Evolutionary conservation across 116 monocot genomes (phyloP).

Genomic region (Zostera marina): DNA sequence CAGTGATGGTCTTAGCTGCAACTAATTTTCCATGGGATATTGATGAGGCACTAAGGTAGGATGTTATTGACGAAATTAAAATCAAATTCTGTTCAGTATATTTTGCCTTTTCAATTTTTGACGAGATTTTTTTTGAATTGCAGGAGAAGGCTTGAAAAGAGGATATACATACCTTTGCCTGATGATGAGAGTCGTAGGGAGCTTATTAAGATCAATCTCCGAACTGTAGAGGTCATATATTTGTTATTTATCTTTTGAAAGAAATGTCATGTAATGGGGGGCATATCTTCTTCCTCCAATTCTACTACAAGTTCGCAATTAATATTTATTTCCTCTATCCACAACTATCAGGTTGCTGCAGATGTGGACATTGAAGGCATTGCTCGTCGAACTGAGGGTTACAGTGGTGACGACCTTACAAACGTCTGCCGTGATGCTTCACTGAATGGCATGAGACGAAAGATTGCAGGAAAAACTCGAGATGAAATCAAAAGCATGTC

Average conservation of each 20-base stretch:
- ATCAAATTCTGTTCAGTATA: neutral
- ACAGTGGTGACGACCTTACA: constrained; percentile 94
- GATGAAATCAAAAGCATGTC: constrained; percentile 98
- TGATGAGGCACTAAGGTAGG: constrained; percentile 88
- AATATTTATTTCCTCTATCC: neutral
- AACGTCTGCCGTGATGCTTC: constrained; percentile 92
- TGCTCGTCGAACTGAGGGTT: constrained; percentile 75
- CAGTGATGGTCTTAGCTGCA: constrained; percentile 96
- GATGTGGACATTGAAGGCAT: constrained; percentile 89
- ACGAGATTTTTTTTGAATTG: constrained; percentile 4
- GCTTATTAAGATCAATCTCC: constrained; percentile 81
- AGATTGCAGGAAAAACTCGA: constrained; percentile 90
- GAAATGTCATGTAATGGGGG: neutral
- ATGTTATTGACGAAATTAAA: neutral
- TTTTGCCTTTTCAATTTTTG: neutral
- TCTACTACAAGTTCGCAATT: neutral
- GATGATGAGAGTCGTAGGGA: constrained; percentile 90
- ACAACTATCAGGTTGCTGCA: constrained; percentile 38
- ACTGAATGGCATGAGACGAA: constrained; percentile 82
- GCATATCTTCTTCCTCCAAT: neutral
- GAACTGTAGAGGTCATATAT: constrained; percentile 77
- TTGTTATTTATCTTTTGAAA: constrained; percentile 5
- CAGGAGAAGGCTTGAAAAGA: constrained; percentile 90
- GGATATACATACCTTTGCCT: constrained; percentile 95
- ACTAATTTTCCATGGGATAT: constrained; percentile 99